Conservation (phyloP, 2,329 filamentous ascomycete genomes). For the Hymenoscyphus salicellus region DNA sequence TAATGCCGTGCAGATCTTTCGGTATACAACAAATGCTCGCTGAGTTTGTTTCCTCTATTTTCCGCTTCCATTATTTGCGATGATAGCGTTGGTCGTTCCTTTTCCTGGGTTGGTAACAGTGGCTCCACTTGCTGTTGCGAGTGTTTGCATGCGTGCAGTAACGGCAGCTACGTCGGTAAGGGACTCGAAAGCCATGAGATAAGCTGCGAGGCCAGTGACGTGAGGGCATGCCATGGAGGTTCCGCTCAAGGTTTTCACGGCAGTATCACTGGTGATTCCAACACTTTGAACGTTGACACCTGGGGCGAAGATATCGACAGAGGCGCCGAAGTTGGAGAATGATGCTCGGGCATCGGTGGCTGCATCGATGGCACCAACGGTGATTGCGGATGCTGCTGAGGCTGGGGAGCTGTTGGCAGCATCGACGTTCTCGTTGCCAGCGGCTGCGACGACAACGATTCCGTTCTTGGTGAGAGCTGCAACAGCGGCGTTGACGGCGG, state of each 20-base stretch:
- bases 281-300: slow-evolving; percentile 47
- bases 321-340: slow-evolving; percentile 51
- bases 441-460: slow-evolving; percentile 52
- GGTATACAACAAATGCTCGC: neutral
- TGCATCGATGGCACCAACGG: slow-evolving; percentile 49
- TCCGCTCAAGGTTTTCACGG: slow-evolving; percentile 51
- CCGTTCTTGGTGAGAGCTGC: slow-evolving; percentile 36
- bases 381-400: slow-evolving; percentile 47
- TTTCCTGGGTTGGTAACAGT: slow-evolving; percentile 3
- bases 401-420: slow-evolving; percentile 46
- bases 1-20: neutral
- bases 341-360: slow-evolving; percentile 38
- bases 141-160: slow-evolving; percentile 36
- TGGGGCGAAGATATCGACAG: slow-evolving; percentile 52
- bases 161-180: slow-evolving; percentile 41
- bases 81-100: slow-evolving; percentile 9
- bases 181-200: slow-evolving; percentile 54
- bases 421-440: slow-evolving; percentile 49
- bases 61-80: slow-evolving; percentile 14
- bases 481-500: slow-evolving; percentile 32
- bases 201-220: slow-evolving; percentile 64
- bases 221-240: slow-evolving; percentile 67
- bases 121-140: slow-evolving; percentile 35
- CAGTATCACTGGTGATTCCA: slow-evolving; percentile 42
- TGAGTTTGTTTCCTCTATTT: slow-evolving; percentile 4